Evolutionary conservation across 148 eudicot species (phyloP).

Genomic region (Suaeda aralocaspica): DNA sequence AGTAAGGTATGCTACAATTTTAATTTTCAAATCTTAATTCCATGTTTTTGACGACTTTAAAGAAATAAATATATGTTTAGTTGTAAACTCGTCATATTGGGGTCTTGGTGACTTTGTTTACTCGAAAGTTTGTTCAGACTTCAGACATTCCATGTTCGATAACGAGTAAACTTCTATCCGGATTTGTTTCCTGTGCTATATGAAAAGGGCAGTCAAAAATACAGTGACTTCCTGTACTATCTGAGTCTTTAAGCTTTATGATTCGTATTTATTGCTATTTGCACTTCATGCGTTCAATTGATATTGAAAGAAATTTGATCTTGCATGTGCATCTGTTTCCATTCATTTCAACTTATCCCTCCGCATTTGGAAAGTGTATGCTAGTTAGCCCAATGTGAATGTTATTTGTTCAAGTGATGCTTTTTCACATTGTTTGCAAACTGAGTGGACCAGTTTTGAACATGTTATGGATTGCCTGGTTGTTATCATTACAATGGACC

Average conservation of each 20-base stretch:
- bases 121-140: neutral
- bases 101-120: neutral
- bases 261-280: neutral
- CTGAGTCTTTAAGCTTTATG: neutral
- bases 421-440: neutral
- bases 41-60: neutral
- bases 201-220: neutral
- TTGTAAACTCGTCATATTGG: too few species aligned
- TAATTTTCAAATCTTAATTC: neutral
- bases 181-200: neutral
- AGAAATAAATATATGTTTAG: too few species aligned
- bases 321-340: conserved; percentile 1
- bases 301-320: neutral
- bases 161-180: neutral
- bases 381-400: neutral
- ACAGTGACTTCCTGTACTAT: neutral
- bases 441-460: neutral
- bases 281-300: neutral
- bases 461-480: neutral
- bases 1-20: conserved; percentile 42
- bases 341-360: neutral
- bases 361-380: neutral
- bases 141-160: neutral
- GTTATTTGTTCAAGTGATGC: neutral
- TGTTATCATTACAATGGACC: too few species aligned